Percentiles rank a stretch among this genome's conserved stretches.
Evolutionary conservation across 208 protist species (phyloP).

Genomic region (Crithidia expoeki): DNA sequence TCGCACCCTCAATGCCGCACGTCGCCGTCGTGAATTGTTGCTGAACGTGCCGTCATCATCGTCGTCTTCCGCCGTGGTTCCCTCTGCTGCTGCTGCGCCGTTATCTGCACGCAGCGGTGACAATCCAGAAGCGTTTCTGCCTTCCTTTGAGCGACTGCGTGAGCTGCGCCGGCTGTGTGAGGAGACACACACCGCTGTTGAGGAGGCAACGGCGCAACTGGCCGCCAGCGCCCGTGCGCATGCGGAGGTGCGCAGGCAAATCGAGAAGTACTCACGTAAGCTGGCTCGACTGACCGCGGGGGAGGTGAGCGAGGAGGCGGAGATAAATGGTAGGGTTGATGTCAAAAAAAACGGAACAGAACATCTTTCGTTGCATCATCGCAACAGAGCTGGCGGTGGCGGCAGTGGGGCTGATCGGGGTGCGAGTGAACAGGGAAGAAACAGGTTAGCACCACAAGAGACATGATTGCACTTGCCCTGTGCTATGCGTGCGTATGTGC

Average conservation of each 20-base stretch:
- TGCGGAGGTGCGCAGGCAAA: slow-evolving; percentile 44
- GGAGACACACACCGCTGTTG: slow-evolving; percentile 47
- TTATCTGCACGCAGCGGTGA: slow-evolving; percentile 2
- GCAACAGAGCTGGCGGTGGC: no score
- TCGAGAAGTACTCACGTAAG: slow-evolving; percentile 68
- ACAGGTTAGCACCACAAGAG: no score
- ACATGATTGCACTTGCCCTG: no score
- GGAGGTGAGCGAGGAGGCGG: neutral
- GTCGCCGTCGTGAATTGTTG: slow-evolving; percentile 52
- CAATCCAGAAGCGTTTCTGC: neutral
- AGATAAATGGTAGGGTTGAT: neutral
- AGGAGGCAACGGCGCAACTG: slow-evolving; percentile 54
- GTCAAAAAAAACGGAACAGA: neutral
- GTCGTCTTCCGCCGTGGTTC: neutral
- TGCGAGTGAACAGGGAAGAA: no score
- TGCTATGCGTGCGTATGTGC: no score
- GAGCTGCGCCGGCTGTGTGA: slow-evolving; percentile 53
- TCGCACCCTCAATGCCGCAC: slow-evolving; percentile 34
- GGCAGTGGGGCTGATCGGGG: no score
- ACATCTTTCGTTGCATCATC: no score
- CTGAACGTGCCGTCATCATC: slow-evolving; percentile 18
- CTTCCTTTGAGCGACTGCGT: slow-evolving; percentile 34
- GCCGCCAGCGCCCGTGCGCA: slow-evolving; percentile 47
- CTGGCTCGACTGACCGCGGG: slow-evolving; percentile 30
- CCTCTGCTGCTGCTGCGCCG: neutral